These are phyloP conservation scores for Teunomyces barrocoloradensis DNA, from an alignment of 805 yeast genomes.

Conservation along the genomic window DNA sequence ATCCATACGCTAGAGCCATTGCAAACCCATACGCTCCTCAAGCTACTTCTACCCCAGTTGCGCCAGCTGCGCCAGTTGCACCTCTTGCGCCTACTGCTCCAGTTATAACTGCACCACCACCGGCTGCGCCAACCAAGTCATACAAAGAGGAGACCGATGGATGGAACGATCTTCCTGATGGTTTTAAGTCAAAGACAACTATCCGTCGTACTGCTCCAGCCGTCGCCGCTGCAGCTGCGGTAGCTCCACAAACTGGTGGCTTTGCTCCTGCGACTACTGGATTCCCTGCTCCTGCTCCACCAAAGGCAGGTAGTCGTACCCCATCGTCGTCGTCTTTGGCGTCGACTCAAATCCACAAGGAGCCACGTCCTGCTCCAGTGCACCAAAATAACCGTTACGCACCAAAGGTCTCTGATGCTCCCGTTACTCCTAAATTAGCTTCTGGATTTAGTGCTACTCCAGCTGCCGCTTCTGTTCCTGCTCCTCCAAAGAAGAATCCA, in stretches of 20 bases:
- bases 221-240: constrained; percentile 20
- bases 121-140: constrained; percentile 24
- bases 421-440: constrained; percentile 2
- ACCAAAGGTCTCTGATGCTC: constrained; percentile 2
- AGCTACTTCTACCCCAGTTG: constrained; percentile 19
- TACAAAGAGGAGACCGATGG: constrained; percentile 56
- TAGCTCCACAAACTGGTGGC: constrained; percentile 11
- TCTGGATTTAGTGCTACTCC: constrained; percentile 23
- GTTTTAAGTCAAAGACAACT: constrained; percentile 39
- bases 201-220: constrained; percentile 48
- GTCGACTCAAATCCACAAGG: constrained; percentile 7
- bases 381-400: constrained; percentile 33
- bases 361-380: constrained; percentile 21
- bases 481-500: constrained; percentile 16
- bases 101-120: constrained; percentile 23
- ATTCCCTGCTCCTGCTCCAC: constrained; percentile 16
- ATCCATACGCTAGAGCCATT: constrained; percentile 33
- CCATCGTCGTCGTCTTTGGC: constrained; percentile 20
- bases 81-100: constrained; percentile 8
- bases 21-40: constrained; percentile 23
- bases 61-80: constrained; percentile 14
- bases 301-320: constrained; percentile 25
- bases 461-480: constrained; percentile 22
- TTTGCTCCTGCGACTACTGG: not conserved
- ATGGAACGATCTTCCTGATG: constrained; percentile 68